Conservation (phyloP, 139 green algal genomes). For the Raphidocelis subcapitata region DNA sequence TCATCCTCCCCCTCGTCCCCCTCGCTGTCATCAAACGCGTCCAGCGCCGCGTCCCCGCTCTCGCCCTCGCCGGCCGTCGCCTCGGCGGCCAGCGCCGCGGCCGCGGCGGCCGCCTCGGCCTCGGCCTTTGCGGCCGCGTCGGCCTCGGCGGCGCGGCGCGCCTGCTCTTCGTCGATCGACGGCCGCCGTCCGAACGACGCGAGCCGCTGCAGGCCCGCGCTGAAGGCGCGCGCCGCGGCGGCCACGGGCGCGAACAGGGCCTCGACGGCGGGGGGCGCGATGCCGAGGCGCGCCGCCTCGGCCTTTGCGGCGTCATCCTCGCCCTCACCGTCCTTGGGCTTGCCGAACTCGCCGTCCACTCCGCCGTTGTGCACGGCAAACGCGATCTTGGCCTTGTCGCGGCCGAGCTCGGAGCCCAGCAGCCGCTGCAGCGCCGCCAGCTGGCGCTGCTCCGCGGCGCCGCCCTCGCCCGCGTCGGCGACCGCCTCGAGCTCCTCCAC, state of each 20-base stretch:
- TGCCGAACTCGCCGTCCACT: constrained; percentile 33
- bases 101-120: not conserved
- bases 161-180: too few relatives aligned
- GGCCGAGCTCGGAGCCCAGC: constrained; percentile 29
- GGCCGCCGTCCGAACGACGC: too few relatives aligned
- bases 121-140: too few relatives aligned
- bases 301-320: not conserved
- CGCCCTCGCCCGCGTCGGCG: not conserved
- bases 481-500: not conserved
- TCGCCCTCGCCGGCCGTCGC: not conserved
- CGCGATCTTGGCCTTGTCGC: constrained; percentile 30
- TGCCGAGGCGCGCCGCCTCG: constrained; percentile 13
- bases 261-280: constrained; percentile 2
- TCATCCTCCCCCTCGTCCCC: too few relatives aligned
- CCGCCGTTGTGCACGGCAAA: constrained; percentile 60
- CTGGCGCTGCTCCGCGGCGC: not conserved
- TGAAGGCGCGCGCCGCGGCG: not conserved
- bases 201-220: too few relatives aligned
- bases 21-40: too few relatives aligned
- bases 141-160: too few relatives aligned
- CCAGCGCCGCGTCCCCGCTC: too few relatives aligned
- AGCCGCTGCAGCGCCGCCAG: constrained; percentile 22
- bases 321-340: too few relatives aligned
- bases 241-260: constrained; percentile 12
- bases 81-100: not conserved